These are phyloP conservation scores for Avena eriantha DNA, from an alignment of 176 grass and related monocot species.

Conservation along the genomic window DNA sequence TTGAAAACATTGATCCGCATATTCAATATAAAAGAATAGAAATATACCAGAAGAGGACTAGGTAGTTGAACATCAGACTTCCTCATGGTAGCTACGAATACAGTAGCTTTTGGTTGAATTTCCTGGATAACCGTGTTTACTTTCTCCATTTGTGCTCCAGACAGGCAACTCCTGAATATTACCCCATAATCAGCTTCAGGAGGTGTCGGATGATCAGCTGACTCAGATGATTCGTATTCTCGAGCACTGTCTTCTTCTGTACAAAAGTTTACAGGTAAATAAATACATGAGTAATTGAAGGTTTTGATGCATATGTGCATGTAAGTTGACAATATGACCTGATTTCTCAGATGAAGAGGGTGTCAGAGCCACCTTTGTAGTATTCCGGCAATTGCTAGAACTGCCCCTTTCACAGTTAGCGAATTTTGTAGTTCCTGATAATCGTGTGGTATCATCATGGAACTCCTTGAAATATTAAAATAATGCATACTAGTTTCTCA, in stretches of 20 bases:
- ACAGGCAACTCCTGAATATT: not conserved
- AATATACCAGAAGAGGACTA: conserved; percentile 5
- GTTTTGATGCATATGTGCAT: not conserved
- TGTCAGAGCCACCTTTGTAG: not conserved
- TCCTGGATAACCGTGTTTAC: conserved; percentile 25
- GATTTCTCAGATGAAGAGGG: conserved; percentile 21
- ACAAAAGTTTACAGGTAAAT: not conserved
- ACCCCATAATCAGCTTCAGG: not conserved
- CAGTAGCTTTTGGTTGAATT: conserved; percentile 23
- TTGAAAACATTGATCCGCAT: not conserved
- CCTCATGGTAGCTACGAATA: conserved; percentile 16
- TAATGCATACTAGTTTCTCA: not conserved
- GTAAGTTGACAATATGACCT: conserved; percentile 17
- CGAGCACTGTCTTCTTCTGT: not conserved
- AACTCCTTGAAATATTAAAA: not conserved
- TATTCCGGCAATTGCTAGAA: conserved; percentile 16
- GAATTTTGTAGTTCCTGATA: not conserved
- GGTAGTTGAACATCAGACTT: conserved; percentile 12
- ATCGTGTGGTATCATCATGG: not conserved
- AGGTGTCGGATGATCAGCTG: not conserved
- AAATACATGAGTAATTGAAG: not conserved
- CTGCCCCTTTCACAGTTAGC: not conserved
- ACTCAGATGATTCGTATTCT: not conserved
- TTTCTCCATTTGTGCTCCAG: conserved; percentile 14
- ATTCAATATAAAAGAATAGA: not conserved